Conservation (phyloP, 352 stramenopile genomes). For the Peronospora farinosa region DNA sequence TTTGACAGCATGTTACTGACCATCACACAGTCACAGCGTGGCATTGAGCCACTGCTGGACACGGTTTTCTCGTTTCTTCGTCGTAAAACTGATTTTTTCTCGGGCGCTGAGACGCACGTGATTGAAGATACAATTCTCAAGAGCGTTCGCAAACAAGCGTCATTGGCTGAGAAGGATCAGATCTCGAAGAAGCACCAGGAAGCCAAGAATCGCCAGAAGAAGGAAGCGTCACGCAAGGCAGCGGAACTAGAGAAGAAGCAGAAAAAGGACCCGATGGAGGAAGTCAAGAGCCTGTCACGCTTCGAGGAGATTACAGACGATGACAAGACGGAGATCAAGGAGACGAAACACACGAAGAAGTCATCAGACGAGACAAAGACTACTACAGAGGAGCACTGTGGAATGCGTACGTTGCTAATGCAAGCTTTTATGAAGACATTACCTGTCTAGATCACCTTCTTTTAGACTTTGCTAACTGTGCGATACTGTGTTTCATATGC, state of each 20-base stretch:
- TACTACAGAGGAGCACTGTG: conserved; percentile 44
- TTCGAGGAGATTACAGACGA: conserved; percentile 83
- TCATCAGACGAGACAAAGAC: conserved; percentile 18
- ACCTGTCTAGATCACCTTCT: neutral
- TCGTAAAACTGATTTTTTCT: conserved; percentile 99
- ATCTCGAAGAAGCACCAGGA: conserved; percentile 72
- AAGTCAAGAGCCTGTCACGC: conserved; percentile 33
- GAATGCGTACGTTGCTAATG: conserved; percentile 39
- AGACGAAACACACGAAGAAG: conserved; percentile 15
- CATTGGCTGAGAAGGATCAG: conserved; percentile 77
- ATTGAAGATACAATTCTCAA: conserved; percentile 85
- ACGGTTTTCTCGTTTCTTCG: conserved; percentile 97
- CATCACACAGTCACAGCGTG: conserved; percentile 93
- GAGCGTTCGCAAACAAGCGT: conserved; percentile 89
- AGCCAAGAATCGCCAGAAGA: conserved; percentile 70
- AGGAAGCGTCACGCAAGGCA: conserved; percentile 37
- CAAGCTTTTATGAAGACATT: neutral
- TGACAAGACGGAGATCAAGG: conserved; percentile 29
- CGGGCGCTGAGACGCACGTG: conserved; percentile 72
- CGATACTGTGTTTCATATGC: conserved; percentile 4
- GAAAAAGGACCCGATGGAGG: conserved; percentile 27
- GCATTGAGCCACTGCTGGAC: conserved; percentile 97
- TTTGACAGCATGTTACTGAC: conserved; percentile 96
- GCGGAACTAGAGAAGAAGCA: conserved; percentile 50
- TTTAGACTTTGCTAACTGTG: conserved; percentile 8